A percentile compares a stretch with the other conserved stretches of the same genome.
These are phyloP conservation scores for Saussurea involucrata DNA, from an alignment of 129 eudicot species.

Conservation along the genomic window DNA sequence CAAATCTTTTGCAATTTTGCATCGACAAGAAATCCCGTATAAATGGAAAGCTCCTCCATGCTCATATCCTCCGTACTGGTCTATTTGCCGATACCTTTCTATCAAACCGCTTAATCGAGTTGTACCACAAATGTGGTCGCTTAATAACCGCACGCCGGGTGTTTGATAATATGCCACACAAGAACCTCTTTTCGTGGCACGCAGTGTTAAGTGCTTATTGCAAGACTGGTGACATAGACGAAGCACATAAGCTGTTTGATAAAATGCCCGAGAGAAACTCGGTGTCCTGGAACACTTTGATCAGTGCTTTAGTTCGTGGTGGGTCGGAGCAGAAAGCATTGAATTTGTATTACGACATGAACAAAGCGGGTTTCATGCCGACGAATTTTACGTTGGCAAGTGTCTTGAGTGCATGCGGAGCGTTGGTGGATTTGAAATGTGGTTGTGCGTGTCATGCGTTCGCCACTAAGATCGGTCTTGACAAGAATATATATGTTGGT, in stretches of 20 bases:
- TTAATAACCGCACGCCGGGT: slow-evolving; percentile 39
- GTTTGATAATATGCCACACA: slow-evolving; percentile 61
- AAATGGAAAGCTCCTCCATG: slow-evolving; percentile 57
- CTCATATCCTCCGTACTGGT: slow-evolving; percentile 52
- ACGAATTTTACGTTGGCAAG: slow-evolving; percentile 75
- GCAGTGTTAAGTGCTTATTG: slow-evolving; percentile 54
- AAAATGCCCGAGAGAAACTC: slow-evolving; percentile 68
- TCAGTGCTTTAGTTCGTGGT: slow-evolving; percentile 50
- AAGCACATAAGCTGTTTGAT: slow-evolving; percentile 51
- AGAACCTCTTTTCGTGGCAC: slow-evolving; percentile 63
- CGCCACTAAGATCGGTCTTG: slow-evolving; percentile 62
- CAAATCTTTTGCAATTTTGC: slow-evolving; percentile 56
- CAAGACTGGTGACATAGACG: slow-evolving; percentile 37
- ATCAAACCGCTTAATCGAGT: slow-evolving; percentile 69
- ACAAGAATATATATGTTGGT: slow-evolving; percentile 61
- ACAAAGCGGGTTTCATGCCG: slow-evolving; percentile 48
- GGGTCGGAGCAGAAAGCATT: slow-evolving; percentile 47
- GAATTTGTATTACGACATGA: slow-evolving; percentile 53
- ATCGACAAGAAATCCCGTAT: slow-evolving; percentile 49
- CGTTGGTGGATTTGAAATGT: slow-evolving; percentile 30
- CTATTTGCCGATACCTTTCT: slow-evolving; percentile 47
- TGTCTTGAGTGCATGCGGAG: slow-evolving; percentile 82
- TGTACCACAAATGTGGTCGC: slow-evolving; percentile 57
- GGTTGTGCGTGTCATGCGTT: slow-evolving; percentile 62
- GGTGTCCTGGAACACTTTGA: slow-evolving; percentile 81